Evolutionary conservation across 495 filamentous ascomycete species (phyloP).

Genomic region (Talaromyces trachyspermus): DNA sequence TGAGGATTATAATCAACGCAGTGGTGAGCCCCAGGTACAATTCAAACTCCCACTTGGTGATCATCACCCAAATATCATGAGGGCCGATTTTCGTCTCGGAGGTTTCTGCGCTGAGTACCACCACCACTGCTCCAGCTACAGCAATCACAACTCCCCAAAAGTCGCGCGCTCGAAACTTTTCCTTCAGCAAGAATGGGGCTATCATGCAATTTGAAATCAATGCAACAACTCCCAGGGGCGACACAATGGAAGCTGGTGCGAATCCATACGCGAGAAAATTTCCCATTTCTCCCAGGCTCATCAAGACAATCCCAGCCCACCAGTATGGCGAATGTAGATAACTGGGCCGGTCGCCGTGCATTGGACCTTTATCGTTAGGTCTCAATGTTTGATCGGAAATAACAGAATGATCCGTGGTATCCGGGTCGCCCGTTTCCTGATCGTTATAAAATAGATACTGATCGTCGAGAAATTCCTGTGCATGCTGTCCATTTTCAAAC

Average conservation of each 20-base stretch:
- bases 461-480: constrained; percentile 8
- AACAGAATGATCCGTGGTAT: constrained; percentile 23
- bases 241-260: constrained; percentile 97
- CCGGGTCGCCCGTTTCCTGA: constrained; percentile 9
- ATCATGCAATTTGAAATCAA: constrained; percentile 94
- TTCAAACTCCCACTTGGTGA: constrained; percentile 85
- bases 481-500: not conserved
- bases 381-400: constrained; percentile 34
- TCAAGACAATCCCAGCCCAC: constrained; percentile 88
- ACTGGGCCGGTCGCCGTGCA: constrained; percentile 37
- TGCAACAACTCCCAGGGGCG: constrained; percentile 88
- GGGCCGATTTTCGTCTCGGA: constrained; percentile 88
- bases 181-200: constrained; percentile 86
- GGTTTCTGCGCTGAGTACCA: constrained; percentile 85
- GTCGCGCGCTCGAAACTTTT: constrained; percentile 78
- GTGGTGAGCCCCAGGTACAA: constrained; percentile 76
- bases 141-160: constrained; percentile 80
- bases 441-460: constrained; percentile 13
- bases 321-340: constrained; percentile 90
- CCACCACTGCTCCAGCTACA: constrained; percentile 79
- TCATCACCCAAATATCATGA: constrained; percentile 81
- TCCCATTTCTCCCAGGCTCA: constrained; percentile 86
- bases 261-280: constrained; percentile 98
- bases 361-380: constrained; percentile 23
- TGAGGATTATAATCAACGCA: constrained; percentile 61